These are phyloP conservation scores for Crithidia fasciculata DNA, from an alignment of 208 protist genomes.

Conservation along the genomic window DNA sequence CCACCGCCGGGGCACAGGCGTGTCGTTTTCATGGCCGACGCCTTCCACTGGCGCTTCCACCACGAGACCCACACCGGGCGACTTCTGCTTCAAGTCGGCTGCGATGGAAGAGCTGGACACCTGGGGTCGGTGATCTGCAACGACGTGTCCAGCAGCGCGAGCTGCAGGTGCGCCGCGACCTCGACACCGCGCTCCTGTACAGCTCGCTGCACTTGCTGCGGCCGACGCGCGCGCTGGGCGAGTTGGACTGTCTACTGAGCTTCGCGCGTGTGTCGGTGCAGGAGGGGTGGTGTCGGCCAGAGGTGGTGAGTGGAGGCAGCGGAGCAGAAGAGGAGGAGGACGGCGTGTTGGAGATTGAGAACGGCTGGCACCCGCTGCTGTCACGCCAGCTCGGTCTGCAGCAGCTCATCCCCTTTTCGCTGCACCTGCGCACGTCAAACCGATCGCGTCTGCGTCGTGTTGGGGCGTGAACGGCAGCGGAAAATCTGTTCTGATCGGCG, in stretches of 20 bases:
- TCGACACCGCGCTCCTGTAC: slow-evolving; percentile 71
- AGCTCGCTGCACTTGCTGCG: slow-evolving; percentile 69
- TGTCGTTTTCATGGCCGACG: slow-evolving; percentile 25
- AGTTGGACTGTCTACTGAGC: slow-evolving; percentile 81
- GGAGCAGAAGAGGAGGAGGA: slow-evolving; percentile 6
- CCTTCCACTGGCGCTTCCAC: slow-evolving; percentile 46
- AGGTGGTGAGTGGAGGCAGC: slow-evolving; percentile 8
- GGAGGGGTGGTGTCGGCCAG: slow-evolving; percentile 68
- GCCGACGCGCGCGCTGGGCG: slow-evolving; percentile 48
- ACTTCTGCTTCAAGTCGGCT: slow-evolving; percentile 74
- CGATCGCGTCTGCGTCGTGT: slow-evolving; percentile 73
- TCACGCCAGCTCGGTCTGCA: slow-evolving; percentile 37
- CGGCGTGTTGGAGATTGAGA: slow-evolving; percentile 58
- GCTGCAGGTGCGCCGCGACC: slow-evolving; percentile 50
- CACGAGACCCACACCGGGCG: slow-evolving; percentile 32
- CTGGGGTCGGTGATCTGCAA: slow-evolving; percentile 75
- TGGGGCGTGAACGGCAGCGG: slow-evolving; percentile 91
- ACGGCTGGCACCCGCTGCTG: slow-evolving; percentile 81
- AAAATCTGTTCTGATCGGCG: slow-evolving; percentile 92
- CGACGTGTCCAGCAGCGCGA: slow-evolving; percentile 69
- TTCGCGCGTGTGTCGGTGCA: slow-evolving; percentile 72
- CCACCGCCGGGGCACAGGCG: slow-evolving; percentile 8
- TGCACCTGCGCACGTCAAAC: slow-evolving; percentile 23
- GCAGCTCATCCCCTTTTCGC: slow-evolving; percentile 64
- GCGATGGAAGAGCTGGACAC: slow-evolving; percentile 69